Evolutionary conservation across 106 monocot species (phyloP).

Genomic region (Allium cepa): DNA sequence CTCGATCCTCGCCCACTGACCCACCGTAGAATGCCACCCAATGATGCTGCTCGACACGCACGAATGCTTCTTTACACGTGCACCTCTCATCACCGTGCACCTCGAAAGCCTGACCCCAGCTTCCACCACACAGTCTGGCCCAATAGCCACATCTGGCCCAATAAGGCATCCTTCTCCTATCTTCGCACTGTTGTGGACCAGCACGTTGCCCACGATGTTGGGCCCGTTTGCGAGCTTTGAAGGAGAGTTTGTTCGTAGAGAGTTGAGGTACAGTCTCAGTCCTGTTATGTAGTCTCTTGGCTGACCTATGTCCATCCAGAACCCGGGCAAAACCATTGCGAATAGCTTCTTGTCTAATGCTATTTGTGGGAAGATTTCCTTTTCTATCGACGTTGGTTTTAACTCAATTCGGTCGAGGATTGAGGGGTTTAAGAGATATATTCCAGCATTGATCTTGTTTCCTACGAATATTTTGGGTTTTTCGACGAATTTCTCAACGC

Average conservation of each 20-base stretch:
- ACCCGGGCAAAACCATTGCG: constrained; percentile 62
- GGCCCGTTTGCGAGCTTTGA: constrained; percentile 13
- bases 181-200: constrained; percentile 39
- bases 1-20: constrained; percentile 67
- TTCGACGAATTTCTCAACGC: constrained; percentile 51
- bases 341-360: constrained; percentile 33
- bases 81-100: constrained; percentile 71
- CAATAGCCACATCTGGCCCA: constrained; percentile 47
- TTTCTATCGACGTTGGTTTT: constrained; percentile 55
- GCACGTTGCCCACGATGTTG: constrained; percentile 43
- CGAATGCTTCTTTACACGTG: constrained; percentile 52
- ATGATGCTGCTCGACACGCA: constrained; percentile 71
- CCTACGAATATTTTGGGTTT: constrained; percentile 60
- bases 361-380: constrained; percentile 57
- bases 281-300: constrained; percentile 53
- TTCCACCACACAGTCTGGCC: constrained; percentile 55
- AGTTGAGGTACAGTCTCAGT: constrained; percentile 37
- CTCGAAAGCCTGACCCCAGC: constrained; percentile 56
- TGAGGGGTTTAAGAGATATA: constrained; percentile 52
- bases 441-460: constrained; percentile 70
- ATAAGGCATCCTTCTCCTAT: constrained; percentile 49
- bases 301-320: constrained; percentile 73
- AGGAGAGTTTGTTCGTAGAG: constrained; percentile 18
- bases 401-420: constrained; percentile 40
- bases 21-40: constrained; percentile 74